Evolutionary conservation across 345 rosid species (phyloP), one percentile per base, ranked within the genome.

Genomic region (Populus deltoides): DNA sequence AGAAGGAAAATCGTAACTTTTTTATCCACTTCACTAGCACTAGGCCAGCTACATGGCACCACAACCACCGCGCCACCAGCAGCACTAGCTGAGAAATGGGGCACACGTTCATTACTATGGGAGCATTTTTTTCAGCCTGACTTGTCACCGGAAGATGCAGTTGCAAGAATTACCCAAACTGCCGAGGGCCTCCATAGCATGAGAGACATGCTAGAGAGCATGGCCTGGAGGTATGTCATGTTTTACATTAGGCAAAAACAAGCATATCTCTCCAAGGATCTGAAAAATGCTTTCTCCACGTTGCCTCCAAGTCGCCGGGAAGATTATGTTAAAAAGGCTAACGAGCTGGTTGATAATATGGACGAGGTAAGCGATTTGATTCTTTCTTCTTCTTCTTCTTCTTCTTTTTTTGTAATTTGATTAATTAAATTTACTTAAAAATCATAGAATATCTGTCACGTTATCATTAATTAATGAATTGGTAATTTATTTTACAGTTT

Each of bases 161-260:
- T 78, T 38, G 94, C 89, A 13, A 91, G 99, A 82, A 95, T 95
- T 63, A 87, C 82, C 76, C 95, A 95, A 81, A 95, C 99, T 33
- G 97, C 96, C 5, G 92, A 92, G 73, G 98, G 97, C 62, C 79
- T 94, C 38, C 94, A 90, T 75, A 86, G 89, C 68, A 85, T 94
- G 17, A 82, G 98, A 77, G 92, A 90, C 67, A 93, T 95, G 99
- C 71, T 95, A 82, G 99, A 93, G 18, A 86, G 79, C 41, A 95
- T 95, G 98, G 88, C 97, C 5, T 94, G 98, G 98, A 89, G 96
- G 90, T 93, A 92, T 77, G 89, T 92, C 65, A 85, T 95, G 31
- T 92, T 92, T 78, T 95, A 92, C 78, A 92, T 92, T 25, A 76
- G 98, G 76, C 49, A 90, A 41, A 95, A 95, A 76, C 87, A 83